Conservation (phyloP, 2,329 filamentous ascomycete genomes). For the Colletotrichum cordylinicola region DNA sequence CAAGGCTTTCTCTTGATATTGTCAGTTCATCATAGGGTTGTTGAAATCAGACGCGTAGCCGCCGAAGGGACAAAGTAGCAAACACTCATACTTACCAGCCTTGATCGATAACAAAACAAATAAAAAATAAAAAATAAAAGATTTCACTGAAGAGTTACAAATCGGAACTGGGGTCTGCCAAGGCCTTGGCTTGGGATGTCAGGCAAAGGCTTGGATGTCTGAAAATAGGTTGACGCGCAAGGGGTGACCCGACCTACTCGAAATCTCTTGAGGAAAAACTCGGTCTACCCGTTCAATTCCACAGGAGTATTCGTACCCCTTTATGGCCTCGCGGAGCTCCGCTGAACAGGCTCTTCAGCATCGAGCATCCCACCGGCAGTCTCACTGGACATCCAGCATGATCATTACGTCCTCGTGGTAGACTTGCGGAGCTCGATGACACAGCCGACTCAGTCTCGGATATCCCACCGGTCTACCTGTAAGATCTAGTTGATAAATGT, state of each 20-base stretch:
- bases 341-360: neutral
- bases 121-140: too few relatives aligned
- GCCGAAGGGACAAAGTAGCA: fast-evolving
- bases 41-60: neutral
- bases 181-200: fast-evolving
- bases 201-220: neutral
- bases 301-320: fast-evolving
- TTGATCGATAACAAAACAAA: too few relatives aligned
- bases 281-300: neutral
- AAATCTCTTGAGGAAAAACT: neutral
- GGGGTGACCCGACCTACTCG: neutral
- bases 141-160: fast-evolving
- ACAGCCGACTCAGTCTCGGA: fast-evolving
- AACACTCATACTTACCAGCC: fast-evolving
- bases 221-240: neutral
- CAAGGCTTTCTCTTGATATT: too few relatives aligned
- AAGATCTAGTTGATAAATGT: neutral
- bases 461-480: neutral
- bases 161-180: fast-evolving
- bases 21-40: too few relatives aligned
- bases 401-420: neutral
- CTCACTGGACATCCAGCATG: neutral
- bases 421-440: neutral
- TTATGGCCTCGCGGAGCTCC: neutral
- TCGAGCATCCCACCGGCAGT: neutral